Percentiles rank a stretch among this genome's conserved stretches.
Evolutionary conservation across 163 green algal species (phyloP).

Genomic region (Scenedesmus sp.): DNA sequence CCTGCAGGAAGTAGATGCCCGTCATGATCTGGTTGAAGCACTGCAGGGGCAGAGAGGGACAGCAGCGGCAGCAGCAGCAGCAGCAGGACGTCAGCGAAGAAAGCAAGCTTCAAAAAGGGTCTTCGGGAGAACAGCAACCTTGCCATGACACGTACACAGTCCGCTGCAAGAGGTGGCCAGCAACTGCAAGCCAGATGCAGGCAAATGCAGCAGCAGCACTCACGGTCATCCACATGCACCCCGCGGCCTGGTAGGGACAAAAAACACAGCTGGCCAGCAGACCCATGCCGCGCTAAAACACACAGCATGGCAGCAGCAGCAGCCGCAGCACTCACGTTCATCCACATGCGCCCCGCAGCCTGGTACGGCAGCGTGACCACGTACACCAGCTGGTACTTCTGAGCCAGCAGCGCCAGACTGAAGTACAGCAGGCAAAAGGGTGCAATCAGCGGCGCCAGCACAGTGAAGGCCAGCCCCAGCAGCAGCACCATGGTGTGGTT

Average conservation of each 20-base stretch:
- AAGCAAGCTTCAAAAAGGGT: no score
- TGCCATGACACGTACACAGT: no score
- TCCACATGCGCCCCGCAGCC: conserved; percentile 65
- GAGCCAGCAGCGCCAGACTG: conserved; percentile 56
- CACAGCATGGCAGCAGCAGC: not conserved
- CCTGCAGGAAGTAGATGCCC: conserved; percentile 64
- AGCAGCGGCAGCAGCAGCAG: not conserved
- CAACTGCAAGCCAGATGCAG: no score
- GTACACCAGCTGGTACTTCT: conserved; percentile 82
- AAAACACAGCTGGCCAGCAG: no score
- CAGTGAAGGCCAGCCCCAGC: conserved; percentile 77
- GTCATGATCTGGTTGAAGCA: conserved; percentile 62
- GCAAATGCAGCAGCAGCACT: no score
- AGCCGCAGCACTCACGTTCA: conserved; percentile 6
- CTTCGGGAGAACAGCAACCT: no score
- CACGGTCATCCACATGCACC: no score
- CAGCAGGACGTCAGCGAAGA: not conserved
- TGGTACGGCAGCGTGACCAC: conserved; percentile 70
- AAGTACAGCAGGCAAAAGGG: conserved; percentile 79
- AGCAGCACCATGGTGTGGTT: conserved; percentile 80
- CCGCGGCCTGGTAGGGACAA: no score
- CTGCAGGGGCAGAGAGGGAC: conserved; percentile 37
- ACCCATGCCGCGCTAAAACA: not conserved
- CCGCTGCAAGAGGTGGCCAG: no score
- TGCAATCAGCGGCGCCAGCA: conserved; percentile 73